Base-by-base conservation (phyloP, 2,329 filamentous ascomycete species). In the Cytospora paraplurivora region DNA sequence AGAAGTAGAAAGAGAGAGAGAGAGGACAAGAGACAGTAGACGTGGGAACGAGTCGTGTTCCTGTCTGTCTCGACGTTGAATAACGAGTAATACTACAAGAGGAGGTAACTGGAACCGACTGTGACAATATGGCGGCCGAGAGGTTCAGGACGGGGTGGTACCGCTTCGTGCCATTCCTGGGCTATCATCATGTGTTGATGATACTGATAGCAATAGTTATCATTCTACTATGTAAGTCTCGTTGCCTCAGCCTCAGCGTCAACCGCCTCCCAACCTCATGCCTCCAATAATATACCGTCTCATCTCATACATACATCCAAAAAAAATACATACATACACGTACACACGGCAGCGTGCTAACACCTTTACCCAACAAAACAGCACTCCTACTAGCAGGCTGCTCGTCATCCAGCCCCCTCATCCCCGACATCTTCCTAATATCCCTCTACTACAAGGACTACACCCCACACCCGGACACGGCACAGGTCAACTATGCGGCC, bases 391-490 rank as follows among this genome's bases (percentile, higher is more conserved):
- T 99, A 69, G 94, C 95, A 72, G 95, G 95, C 72, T 99, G 95
- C 78, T 98, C 95, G 5, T 98, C 94, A 11, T 97, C 94, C 49
- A 97, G 94, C 58, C 95, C 94, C 2, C 82, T 96, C 62, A 97
- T 99, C 71, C 95, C 95, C 33, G 88, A 89, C 74, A 98, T 99
- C 77, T 99, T 97, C 84, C 87, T 99, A 70, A 91, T 99, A 69
- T 97, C 93, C n/a, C 86, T 99, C 72, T 98, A 96, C 85, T 99
- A 97, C 81, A 82, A 96, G 75, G 82, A 85, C 67, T 97, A 97
- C 79, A 87, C 88, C 21, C 91, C 95, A 3, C 81, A 85, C 34
- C 94, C 94, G 69, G 88, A 91, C 70, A 91, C 92, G 6, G 85
- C 94, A 11, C 94, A 98, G 79, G 93, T 97, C 69, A 88, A 97